These are phyloP conservation scores for Neurospora africana DNA, from an alignment of 495 filamentous ascomycete genomes.

Conservation along the genomic window DNA sequence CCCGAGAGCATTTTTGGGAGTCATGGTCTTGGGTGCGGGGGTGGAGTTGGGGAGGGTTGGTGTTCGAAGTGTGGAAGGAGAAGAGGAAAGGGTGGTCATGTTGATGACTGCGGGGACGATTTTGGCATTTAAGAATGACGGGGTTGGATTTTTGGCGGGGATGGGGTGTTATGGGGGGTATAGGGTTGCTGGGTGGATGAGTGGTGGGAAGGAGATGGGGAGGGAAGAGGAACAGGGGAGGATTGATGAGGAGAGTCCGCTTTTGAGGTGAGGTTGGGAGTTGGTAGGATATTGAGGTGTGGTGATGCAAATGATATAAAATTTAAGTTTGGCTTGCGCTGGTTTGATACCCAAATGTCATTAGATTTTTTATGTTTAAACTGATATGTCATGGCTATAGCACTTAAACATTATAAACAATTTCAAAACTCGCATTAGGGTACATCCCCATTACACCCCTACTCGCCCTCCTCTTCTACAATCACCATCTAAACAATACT, in stretches of 20 bases:
- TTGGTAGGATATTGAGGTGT: neutral
- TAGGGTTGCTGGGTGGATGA: neutral
- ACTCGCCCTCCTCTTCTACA: neutral
- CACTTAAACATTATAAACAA: neutral
- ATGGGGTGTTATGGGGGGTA: constrained; percentile 40
- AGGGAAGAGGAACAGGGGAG: neutral
- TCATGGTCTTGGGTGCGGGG: constrained; percentile 84
- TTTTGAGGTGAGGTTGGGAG: constrained; percentile 10
- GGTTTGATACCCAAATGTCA: neutral
- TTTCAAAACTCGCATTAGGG: no score
- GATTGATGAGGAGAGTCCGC: constrained; percentile 5
- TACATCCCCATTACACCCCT: neutral
- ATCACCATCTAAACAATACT: constrained; percentile 8
- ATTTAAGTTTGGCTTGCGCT: neutral
- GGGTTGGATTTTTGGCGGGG: constrained; percentile 73
- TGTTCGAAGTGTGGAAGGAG: constrained; percentile 56
- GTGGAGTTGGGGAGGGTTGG: constrained; percentile 78
- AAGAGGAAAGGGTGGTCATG: constrained; percentile 75
- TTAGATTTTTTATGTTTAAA: neutral
- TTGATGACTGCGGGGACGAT: constrained; percentile 70
- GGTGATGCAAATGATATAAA: neutral
- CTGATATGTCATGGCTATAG: neutral
- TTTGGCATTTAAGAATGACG: constrained; percentile 83
- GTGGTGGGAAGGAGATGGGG: neutral
- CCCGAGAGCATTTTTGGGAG: constrained; percentile 61